A percentile compares a stretch with the other conserved stretches of the same genome.
These are phyloP conservation scores for Dicorynia guianensis DNA, from an alignment of 306 rosid species.

Conservation along the genomic window DNA sequence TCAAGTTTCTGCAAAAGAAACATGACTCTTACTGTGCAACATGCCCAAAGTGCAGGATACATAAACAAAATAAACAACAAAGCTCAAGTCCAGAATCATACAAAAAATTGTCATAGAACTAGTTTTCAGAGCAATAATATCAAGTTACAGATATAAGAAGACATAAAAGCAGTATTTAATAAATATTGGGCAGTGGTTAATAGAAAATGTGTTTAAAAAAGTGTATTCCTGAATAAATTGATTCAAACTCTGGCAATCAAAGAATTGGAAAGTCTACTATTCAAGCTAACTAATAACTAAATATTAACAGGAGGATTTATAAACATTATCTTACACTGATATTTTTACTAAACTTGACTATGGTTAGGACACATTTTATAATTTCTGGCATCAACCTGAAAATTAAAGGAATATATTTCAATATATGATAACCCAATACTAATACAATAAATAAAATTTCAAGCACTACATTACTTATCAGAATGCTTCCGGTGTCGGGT, in stretches of 20 bases:
- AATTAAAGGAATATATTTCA: slow-evolving; percentile 41
- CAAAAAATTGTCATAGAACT: slow-evolving; percentile 1
- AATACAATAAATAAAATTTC: slow-evolving; percentile 23
- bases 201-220: slow-evolving; percentile 21
- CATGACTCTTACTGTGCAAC: slow-evolving; percentile 36
- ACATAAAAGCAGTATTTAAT: slow-evolving; percentile 14
- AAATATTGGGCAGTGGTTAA: background rate
- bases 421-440: slow-evolving; percentile 14
- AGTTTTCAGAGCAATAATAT: background rate
- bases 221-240: background rate
- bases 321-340: slow-evolving; percentile 60
- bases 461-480: slow-evolving; percentile 69
- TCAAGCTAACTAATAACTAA: slow-evolving; percentile 29
- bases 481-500: slow-evolving; percentile 85
- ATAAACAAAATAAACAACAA: slow-evolving; percentile 24
- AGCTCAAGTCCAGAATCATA: slow-evolving; percentile 32
- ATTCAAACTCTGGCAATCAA: slow-evolving; percentile 16
- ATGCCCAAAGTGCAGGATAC: slow-evolving; percentile 33
- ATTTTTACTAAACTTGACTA: slow-evolving; percentile 68
- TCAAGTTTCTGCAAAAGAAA: slow-evolving; percentile 70
- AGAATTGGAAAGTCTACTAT: slow-evolving; percentile 32
- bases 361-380: slow-evolving; percentile 62
- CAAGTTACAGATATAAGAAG: slow-evolving; percentile 16
- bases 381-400: slow-evolving; percentile 92
- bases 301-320: slow-evolving; percentile 18